Evolutionary conservation across 2,329 filamentous ascomycete genomes (phyloP), one percentile per base, ranked within the genome.

Genomic region (Talaromyces sp.): DNA sequence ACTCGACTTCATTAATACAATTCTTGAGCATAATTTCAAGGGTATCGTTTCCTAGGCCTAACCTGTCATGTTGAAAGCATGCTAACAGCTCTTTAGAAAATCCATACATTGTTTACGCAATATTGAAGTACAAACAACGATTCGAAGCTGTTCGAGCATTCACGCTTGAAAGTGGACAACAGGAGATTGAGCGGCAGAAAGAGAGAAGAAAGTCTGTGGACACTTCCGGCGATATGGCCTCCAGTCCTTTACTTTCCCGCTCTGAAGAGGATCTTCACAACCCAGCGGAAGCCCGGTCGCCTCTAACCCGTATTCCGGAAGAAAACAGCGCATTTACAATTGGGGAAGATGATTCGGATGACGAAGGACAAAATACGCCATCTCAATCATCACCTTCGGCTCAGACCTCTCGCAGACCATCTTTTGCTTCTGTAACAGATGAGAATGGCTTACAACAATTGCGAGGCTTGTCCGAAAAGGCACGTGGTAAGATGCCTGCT

Each of bases 391-490:
- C 70, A 75, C 82, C 56, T 73, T 86, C 63, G 80, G 82, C 56
- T 32, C 71, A 73, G 17, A 77, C 75, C 16, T 83, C 82, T 16
- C 82, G 86, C 33, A 83, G 87, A 19, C 86, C 89, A 3, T 93
- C 90, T 0, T 78, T 88, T 17, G 84, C 85, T 24, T 83, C 82
- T 0, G 84, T 84, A 0, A 75, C 83, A 1, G 91, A 95, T 54
- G 91, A 95, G 55, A 87, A 88, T 3, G 84, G 96, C 9, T 91
- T 91, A 13, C 81, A 86, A 17, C 92, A 97, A 69, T 71, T 96
- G 27, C 84, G 90, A 52, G 91, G 91, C 49, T 96, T 97, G 90
- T 97, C 93, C 17, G 94, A 97, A 73, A 99, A 97, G 71, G 94
- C 94, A 14, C 82, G 94, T 45, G 94, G 94, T 7, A 99, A 99